Evolutionary conservation across 352 stramenopile genomes (phyloP), one percentile per base, ranked within the genome.

Genomic region (Globisporangium nunn): DNA sequence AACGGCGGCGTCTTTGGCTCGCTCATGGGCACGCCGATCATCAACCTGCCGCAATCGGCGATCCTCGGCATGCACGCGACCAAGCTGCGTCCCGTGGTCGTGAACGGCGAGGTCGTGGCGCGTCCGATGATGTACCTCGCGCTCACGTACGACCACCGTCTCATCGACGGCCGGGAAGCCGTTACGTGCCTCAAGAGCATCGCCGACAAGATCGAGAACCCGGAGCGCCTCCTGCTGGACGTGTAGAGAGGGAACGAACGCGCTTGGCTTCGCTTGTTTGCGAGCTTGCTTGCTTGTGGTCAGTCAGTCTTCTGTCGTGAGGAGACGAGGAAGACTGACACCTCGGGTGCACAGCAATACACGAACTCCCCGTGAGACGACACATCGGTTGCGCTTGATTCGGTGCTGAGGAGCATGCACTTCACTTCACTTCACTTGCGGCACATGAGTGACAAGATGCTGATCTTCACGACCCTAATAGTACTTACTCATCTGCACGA

Each of bases 51-150:
- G 40, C 97, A 99, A 69, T 97, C 86, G 56, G 97, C 97, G 49
- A 98, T 99, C 70, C 86, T 99, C 37, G 95, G 96, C 57, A 98
- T 99, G 82, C 97, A 99, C 73, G 95, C 92, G 41, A 97, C 97
- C 39, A 98, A 99, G 77, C 97, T 98, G 87, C 84, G 97, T 61
- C 81, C 97, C 37, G 85, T 95, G 4, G 87, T 99, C 33, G 65
- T 85, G 23, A 82, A 85, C 58, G 97, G 97, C 52, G 84, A 98
- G 70, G 80, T 99, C 45, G 93, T 98, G 55, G 83, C 96, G n/a
- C 75, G 97, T 52, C 97, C 97, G n/a, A 99, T 99, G 96, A 99
- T 99, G 97, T 99, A 98, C 70, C 78, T 99, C 46, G 97, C 97
- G 48, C 83, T 99, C 48, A 99, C 96, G 45, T 99, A 99, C 78